A percentile compares a stretch with the other conserved stretches of the same genome.
phyloP scores from a whole-genome alignment of 2,329 filamentous ascomycete genomes.

The Aspergillus floridensis region DNA sequence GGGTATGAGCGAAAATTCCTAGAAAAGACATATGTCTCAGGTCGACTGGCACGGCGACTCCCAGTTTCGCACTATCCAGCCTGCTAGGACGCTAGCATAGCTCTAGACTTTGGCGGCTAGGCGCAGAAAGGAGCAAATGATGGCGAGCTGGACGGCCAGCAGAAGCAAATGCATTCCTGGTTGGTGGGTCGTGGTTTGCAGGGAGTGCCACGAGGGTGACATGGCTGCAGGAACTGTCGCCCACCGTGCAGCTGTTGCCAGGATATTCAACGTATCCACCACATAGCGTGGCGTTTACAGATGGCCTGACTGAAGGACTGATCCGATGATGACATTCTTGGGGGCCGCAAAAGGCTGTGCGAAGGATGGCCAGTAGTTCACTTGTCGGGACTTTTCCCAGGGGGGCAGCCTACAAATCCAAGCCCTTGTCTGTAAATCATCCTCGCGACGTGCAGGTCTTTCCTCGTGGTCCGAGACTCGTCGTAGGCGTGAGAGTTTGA shows the following conservation, averaged over 20 bases:
- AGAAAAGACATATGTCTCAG: neutral
- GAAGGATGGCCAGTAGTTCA: neutral
- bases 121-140: neutral
- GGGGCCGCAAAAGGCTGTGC: neutral
- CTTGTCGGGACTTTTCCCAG: neutral
- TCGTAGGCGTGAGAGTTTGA: neutral
- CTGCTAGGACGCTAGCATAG: neutral
- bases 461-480: neutral
- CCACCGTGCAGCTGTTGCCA: neutral
- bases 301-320: neutral
- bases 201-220: neutral
- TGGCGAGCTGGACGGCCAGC: neutral
- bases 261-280: neutral
- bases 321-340: neutral
- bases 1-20: no score
- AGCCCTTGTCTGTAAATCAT: neutral
- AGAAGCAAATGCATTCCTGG: neutral
- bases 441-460: neutral
- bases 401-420: neutral
- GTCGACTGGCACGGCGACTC: neutral
- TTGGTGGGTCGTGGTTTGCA: neutral
- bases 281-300: neutral
- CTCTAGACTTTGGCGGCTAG: neutral
- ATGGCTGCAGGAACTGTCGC: neutral
- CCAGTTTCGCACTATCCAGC: no score